Evolutionary conservation across 1,139 yeast species (phyloP).

Genomic region (Williopsis jadinii): DNA sequence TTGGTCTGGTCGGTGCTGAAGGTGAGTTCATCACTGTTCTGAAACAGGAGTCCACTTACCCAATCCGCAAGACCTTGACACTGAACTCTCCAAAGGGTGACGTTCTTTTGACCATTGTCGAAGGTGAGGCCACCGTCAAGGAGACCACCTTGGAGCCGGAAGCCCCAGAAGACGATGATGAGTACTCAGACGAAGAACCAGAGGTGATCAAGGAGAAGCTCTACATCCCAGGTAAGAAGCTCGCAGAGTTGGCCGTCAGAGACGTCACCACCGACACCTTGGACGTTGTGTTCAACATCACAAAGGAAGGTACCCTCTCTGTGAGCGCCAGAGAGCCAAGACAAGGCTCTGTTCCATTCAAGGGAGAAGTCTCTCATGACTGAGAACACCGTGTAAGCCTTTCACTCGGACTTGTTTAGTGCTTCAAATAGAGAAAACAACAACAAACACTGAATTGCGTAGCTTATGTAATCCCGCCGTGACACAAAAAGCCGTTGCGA

Average conservation of each 20-base stretch:
- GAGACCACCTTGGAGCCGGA: constrained; percentile 72
- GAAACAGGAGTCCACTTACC: constrained; percentile 84
- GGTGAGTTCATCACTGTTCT: constrained; percentile 71
- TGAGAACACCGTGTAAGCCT: too few relatives aligned
- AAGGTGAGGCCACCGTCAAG: constrained; percentile 75
- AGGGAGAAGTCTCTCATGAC: constrained; percentile 18
- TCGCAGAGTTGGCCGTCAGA: constrained; percentile 75
- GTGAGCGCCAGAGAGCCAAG: constrained; percentile 78
- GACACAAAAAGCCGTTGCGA: too few relatives aligned
- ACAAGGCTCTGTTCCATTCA: constrained; percentile 40
- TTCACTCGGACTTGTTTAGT: too few relatives aligned
- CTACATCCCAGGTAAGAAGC: constrained; percentile 64
- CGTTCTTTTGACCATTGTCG: constrained; percentile 66
- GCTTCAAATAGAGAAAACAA: too few relatives aligned
- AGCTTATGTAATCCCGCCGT: too few relatives aligned
- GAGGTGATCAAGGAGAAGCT: constrained; percentile 69
- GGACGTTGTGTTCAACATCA: constrained; percentile 78
- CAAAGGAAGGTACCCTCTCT: constrained; percentile 76
- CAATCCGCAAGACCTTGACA: constrained; percentile 72
- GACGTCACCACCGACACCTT: constrained; percentile 66
- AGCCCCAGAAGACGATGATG: constrained; percentile 43
- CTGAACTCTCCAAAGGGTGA: constrained; percentile 60
- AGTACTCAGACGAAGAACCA: constrained; percentile 69
- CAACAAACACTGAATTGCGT: too few relatives aligned
- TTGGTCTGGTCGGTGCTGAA: constrained; percentile 74